These are phyloP conservation scores for Brassica incana DNA, from an alignment of 345 rosid genomes.

Conservation along the genomic window DNA sequence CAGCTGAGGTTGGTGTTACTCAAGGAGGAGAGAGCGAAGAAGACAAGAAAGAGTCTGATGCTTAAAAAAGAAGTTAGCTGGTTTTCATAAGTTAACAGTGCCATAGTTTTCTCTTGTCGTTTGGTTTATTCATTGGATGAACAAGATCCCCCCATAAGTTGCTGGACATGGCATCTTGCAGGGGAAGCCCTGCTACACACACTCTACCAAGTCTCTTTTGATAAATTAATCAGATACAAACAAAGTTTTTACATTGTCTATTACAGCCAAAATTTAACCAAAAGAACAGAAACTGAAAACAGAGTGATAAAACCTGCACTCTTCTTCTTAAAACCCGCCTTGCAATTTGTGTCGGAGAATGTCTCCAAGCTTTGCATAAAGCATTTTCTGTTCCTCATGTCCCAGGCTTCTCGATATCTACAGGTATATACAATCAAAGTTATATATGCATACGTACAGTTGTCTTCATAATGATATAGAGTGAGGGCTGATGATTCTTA, in stretches of 20 bases:
- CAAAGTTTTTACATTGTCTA: not conserved
- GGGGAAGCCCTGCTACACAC: not conserved
- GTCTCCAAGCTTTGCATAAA: constrained; percentile 66
- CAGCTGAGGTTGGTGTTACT: constrained; percentile 94
- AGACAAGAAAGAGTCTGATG: constrained; percentile 38
- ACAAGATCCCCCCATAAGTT: constrained; percentile 20
- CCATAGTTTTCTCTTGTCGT: constrained; percentile 14
- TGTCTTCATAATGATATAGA: not conserved
- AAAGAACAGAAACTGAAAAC: not conserved
- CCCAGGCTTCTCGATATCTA: constrained; percentile 69
- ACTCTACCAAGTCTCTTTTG: constrained; percentile 16
- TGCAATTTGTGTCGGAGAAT: constrained; percentile 54
- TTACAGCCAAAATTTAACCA: constrained; percentile 13
- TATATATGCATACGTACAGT: not conserved
- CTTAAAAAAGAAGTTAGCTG: constrained; percentile 29
- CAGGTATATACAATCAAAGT: not conserved
- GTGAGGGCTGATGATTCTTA: constrained; percentile 29
- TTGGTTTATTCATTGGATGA: constrained; percentile 29
- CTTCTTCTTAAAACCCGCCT: constrained; percentile 11
- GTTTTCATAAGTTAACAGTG: constrained; percentile 21
- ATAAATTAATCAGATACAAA: constrained; percentile 17
- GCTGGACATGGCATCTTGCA: constrained; percentile 1
- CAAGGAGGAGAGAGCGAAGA: constrained; percentile 40
- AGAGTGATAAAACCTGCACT: not conserved
- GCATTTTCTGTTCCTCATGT: constrained; percentile 66